These are phyloP conservation scores for Ogataea philodendri DNA, from an alignment of 805 yeast species.

Conservation along the genomic window DNA sequence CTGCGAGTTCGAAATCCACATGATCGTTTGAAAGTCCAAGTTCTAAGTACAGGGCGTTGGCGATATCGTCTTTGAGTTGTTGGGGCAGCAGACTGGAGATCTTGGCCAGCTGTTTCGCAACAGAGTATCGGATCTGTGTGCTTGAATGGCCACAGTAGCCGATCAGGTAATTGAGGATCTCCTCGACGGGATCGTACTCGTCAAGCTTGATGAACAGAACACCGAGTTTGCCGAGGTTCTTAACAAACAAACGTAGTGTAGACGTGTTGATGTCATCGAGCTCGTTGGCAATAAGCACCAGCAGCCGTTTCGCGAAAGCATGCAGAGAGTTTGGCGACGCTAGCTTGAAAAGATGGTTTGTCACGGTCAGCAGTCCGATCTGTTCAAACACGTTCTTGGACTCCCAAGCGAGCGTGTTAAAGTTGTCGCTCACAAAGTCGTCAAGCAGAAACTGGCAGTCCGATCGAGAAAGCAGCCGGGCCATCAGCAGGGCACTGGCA, in stretches of 20 bases:
- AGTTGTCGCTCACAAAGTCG: slow-evolving; percentile 25
- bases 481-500: slow-evolving; percentile 49
- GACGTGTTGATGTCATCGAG: slow-evolving; percentile 12
- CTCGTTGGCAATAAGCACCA: slow-evolving; percentile 21
- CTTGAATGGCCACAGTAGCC: slow-evolving; percentile 45
- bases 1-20: slow-evolving; percentile 34
- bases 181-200: slow-evolving; percentile 43
- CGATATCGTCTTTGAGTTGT: slow-evolving; percentile 43
- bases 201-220: slow-evolving; percentile 22
- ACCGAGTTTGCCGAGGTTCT: slow-evolving; percentile 42
- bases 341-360: slow-evolving; percentile 27
- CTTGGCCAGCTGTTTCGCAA: slow-evolving; percentile 65
- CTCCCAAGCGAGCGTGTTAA: slow-evolving; percentile 23
- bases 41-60: slow-evolving; percentile 33
- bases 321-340: slow-evolving; percentile 7
- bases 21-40: slow-evolving; percentile 30
- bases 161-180: slow-evolving; percentile 48
- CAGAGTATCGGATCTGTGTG: slow-evolving; percentile 56
- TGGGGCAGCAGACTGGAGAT: slow-evolving; percentile 36
- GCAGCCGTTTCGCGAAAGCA: slow-evolving; percentile 11
- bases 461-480: slow-evolving; percentile 51
- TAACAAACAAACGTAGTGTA: slow-evolving; percentile 26
- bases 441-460: slow-evolving; percentile 36
- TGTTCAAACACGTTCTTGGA: slow-evolving; percentile 13
- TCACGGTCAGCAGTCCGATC: slow-evolving; percentile 21